Evolutionary conservation across 345 rosid genomes (phyloP), one percentile per base, ranked within the genome.

Genomic region (Euphorbia pulcherrima): DNA sequence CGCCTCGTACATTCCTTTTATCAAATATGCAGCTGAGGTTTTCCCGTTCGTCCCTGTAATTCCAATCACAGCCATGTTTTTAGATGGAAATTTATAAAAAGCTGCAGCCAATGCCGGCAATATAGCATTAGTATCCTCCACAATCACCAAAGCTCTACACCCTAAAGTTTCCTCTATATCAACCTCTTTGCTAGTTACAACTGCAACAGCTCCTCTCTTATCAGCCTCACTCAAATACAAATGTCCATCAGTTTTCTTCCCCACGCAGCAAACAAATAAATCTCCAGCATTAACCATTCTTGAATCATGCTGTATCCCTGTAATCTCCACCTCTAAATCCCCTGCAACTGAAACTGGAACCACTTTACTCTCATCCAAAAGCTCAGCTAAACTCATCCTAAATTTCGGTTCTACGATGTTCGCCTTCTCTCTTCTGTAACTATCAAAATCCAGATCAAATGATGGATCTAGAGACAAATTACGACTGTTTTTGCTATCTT

Each of bases 161-260:
- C 88, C 90, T 79, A 93, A 81, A 29, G 98, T 90, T 60, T 85
- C 97, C 78, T 89, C 94, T 64, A 93, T 93, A 69, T 90, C 90
- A 58, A 90, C 84, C 87, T 88, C 98, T 60, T 86, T 87, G 71
- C 96, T 90, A 50, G 98, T 94, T 17, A 90, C 97, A 57, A 93
- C 92, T 0, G 97, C 96, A 77, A 89, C 94, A 6, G 96, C 97
- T 70, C 97, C 97, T 85, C 98, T 88, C 81, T 90, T 93, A 66
- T 90, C 96, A 56, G 97, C 97, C 84, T 93, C 98, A 37, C 85
- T 89, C 79, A 93, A 74, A 72, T 72, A 84, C 75, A 90, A 80
- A 76, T 89, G 88, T 47, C 85, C 93, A 56, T 87, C 92, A 2
- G 81, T 82, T 60, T 69, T 84, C 74, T 70, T 83, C 72, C 91